Conservation (phyloP, 2,329 filamentous ascomycete species). For the Aspergillus quadricinctus region DNA sequence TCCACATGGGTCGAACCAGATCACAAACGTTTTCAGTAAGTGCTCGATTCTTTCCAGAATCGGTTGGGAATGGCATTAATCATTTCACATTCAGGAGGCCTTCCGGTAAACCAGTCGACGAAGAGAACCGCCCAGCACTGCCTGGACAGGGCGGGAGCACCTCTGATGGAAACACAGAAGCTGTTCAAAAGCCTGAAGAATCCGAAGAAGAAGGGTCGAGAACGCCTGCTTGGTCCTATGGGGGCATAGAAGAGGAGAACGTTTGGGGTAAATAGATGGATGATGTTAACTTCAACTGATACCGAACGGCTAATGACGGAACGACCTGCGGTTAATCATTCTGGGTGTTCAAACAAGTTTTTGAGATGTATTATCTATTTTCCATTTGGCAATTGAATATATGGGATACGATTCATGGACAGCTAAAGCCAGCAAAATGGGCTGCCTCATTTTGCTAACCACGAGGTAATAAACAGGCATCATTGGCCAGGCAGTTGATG, state of each 20-base stretch:
- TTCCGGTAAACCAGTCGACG: constrained; percentile 27
- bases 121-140: constrained; percentile 11
- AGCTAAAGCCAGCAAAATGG: neutral
- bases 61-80: neutral
- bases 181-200: neutral
- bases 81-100: constrained; percentile 23
- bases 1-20: constrained; percentile 54
- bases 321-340: neutral
- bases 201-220: constrained; percentile 11
- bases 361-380: neutral
- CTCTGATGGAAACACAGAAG: constrained; percentile 14
- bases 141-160: constrained; percentile 4
- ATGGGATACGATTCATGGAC: neutral
- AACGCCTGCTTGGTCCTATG: constrained; percentile 22
- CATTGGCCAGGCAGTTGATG: neutral
- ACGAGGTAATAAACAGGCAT: neutral
- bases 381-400: neutral
- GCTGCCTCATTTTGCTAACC: neutral
- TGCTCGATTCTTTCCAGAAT: constrained; percentile 1
- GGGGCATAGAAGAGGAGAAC: constrained; percentile 36
- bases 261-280: constrained; percentile 28
- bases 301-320: neutral
- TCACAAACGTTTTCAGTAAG: constrained; percentile 30
- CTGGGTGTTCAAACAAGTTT: neutral
- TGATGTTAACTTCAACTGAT: neutral